Base-by-base conservation (phyloP, 257 asterid genomes). In the Penstemon davidsonii region DNA sequence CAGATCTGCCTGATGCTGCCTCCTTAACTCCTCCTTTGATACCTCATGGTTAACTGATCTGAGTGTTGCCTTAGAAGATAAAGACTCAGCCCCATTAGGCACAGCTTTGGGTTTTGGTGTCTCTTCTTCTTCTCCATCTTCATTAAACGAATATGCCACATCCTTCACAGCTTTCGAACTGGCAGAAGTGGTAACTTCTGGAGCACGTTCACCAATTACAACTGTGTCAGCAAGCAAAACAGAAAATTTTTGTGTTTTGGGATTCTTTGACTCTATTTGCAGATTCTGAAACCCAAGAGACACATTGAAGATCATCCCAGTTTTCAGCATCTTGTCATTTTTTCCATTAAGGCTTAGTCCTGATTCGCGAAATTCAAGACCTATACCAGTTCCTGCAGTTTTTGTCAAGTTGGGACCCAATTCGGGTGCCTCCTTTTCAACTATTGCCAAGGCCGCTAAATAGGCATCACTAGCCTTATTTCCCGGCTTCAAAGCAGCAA, bases 301-400 rank as follows among this genome's bases (percentile, higher is more conserved):
- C 7, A 88, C 88, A 72, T 89, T 89, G 57, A 89, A 87, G 45
- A 72, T 81, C 96, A 89, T 89, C 44, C 96, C 96, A 38, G 83
- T 79, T 75, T 87, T 89, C 54, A 89, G 68, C 52, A 76, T 8
- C 39, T 76, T 68, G n/a, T 87, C 92, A 68, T 87, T 87, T 71
- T 85, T 89, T 2, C 82, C 78, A 78, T 83, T 87, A 7, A 89
- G 83, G 67, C 51, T 62, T 70, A 85, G 68, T 44, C 89, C 84
- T 4, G 95, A 79, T 69, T 89, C 96, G 4, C 96, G 92, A 36
- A 89, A 89, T 84, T 89, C 96, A 37, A 89, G 68, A 47, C 96
- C 96, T 33, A 87, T 87, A 60, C 96, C 95, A 0, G 95, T 82
- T 67, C 96, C 96, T 50, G 89, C 95, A 62, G 95, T 77, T 81